Percentiles rank a stretch among this genome's conserved stretches.
phyloP scores from a whole-genome alignment of 2,329 filamentous ascomycete genomes.

The Eurotiales sp. region DNA sequence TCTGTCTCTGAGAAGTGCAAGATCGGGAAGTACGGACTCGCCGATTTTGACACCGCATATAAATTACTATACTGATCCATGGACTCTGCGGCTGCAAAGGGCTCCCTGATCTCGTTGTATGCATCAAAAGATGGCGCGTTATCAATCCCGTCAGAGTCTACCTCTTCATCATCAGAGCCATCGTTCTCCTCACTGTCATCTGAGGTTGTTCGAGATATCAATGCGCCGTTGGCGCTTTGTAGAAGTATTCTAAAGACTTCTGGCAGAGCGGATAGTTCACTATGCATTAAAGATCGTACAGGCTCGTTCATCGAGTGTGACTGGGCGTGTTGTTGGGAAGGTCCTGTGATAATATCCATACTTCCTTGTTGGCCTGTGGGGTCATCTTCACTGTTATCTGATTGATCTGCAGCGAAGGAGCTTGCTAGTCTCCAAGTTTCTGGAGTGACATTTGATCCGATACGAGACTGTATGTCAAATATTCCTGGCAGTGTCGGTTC shows the following conservation, averaged over 20 bases:
- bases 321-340: neutral
- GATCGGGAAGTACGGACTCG: constrained; percentile 30
- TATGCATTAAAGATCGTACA: neutral
- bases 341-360: no score
- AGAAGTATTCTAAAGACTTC: neutral
- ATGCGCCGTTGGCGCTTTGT: neutral
- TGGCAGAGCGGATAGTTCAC: neutral
- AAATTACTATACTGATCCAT: neutral
- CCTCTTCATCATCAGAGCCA: neutral
- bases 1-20: constrained; percentile 40
- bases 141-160: neutral
- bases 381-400: neutral
- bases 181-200: neutral
- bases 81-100: neutral
- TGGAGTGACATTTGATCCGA: constrained; percentile 12
- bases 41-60: neutral
- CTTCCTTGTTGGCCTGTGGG: neutral
- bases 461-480: constrained; percentile 24
- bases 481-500: constrained; percentile 26
- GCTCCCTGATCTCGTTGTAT: neutral
- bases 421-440: neutral
- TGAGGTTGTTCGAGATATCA: neutral
- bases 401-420: neutral
- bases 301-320: neutral
- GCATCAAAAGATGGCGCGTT: neutral